phyloP scores from a whole-genome alignment of 495 filamentous ascomycete species.

The Bathelium albidoporum region DNA sequence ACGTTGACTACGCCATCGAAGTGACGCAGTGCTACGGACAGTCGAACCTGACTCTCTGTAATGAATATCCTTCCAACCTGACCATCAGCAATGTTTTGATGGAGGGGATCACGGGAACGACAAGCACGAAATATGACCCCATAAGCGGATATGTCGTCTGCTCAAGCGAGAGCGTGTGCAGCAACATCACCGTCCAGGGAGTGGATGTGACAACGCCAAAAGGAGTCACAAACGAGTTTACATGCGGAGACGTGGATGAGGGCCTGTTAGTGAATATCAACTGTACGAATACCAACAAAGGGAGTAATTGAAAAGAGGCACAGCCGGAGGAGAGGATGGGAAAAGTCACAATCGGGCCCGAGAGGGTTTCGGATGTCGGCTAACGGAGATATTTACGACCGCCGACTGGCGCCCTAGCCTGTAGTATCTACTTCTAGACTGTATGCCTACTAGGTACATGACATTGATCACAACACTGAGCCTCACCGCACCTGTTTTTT shows the following conservation, averaged over 20 bases:
- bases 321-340: no score
- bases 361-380: no score
- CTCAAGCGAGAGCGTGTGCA: conserved; percentile 44
- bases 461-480: no score
- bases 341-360: no score
- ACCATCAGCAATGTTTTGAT: conserved; percentile 37
- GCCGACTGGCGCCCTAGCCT: no score
- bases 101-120: conserved; percentile 34
- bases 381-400: no score
- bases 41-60: conserved; percentile 50
- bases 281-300: conserved; percentile 17
- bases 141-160: conserved; percentile 48
- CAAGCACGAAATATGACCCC: conserved; percentile 41
- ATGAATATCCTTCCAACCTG: conserved; percentile 46
- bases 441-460: no score
- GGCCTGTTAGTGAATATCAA: conserved; percentile 14
- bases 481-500: not conserved
- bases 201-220: conserved; percentile 45
- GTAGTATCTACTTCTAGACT: no score
- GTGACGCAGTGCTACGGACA: conserved; percentile 59
- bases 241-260: conserved; percentile 42
- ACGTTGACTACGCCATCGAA: conserved; percentile 56
- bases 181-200: conserved; percentile 39
- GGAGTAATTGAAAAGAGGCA: conserved; percentile 8
- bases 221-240: conserved; percentile 37